A percentile compares a stretch with the other conserved stretches of the same genome.
phyloP scores from a whole-genome alignment of 2,329 filamentous ascomycete genomes.

The Fusarium cyanostomum region DNA sequence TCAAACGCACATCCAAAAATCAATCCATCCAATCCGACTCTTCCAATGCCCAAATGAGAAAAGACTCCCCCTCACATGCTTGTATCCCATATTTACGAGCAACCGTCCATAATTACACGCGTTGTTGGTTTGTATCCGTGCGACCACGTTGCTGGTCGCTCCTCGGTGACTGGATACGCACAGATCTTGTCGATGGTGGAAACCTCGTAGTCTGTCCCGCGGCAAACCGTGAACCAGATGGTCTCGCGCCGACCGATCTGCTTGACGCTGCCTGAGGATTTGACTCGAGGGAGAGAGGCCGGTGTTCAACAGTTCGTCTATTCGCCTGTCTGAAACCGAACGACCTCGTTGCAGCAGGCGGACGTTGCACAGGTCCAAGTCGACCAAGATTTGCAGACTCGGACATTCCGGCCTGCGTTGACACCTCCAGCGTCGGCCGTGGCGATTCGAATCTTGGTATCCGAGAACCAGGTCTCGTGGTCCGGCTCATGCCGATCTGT shows the following conservation, averaged over 20 bases:
- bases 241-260: constrained; percentile 34
- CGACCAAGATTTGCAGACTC: constrained; percentile 3
- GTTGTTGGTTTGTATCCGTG: constrained; percentile 19
- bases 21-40: constrained; percentile 5
- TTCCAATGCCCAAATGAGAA: neutral
- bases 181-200: constrained; percentile 34
- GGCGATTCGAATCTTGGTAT: constrained; percentile 9
- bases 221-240: constrained; percentile 24
- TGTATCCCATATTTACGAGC: constrained; percentile 8
- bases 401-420: neutral
- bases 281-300: constrained; percentile 17
- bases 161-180: constrained; percentile 40
- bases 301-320: constrained; percentile 14
- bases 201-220: constrained; percentile 14
- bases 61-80: neutral
- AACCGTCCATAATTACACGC: neutral
- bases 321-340: constrained; percentile 17
- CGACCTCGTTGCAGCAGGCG: constrained; percentile 15
- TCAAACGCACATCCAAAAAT: constrained; percentile 23
- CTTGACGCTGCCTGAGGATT: constrained; percentile 10
- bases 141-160: constrained; percentile 10
- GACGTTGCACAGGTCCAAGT: constrained; percentile 1
- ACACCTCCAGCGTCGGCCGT: neutral
- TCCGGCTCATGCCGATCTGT: neutral
- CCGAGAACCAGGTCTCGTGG: constrained; percentile 6